Conservation (phyloP, 139 green algal species). For the Desmodesmus armatus region DNA sequence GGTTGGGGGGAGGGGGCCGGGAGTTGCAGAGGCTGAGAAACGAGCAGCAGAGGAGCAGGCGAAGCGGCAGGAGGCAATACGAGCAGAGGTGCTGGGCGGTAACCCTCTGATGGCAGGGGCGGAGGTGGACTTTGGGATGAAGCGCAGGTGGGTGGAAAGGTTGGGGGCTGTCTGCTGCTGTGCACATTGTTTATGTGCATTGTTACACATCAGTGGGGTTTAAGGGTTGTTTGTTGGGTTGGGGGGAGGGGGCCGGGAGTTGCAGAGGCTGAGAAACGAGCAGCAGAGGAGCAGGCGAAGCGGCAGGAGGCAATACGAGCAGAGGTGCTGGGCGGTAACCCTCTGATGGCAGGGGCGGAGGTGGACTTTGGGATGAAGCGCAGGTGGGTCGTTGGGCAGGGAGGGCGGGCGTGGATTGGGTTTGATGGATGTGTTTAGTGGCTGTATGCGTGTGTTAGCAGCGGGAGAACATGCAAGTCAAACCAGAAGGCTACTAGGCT, state of each 20-base stretch:
- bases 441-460: too few species aligned
- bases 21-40: slow-evolving; percentile 58
- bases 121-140: slow-evolving; percentile 47
- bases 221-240: too few species aligned
- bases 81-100: slow-evolving; percentile 81
- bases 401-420: too few species aligned
- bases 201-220: too few species aligned
- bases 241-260: too few species aligned
- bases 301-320: slow-evolving; percentile 69
- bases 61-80: slow-evolving; percentile 65
- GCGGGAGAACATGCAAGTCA: too few species aligned
- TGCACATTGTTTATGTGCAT: too few species aligned
- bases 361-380: slow-evolving; percentile 45
- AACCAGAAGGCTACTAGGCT: too few species aligned
- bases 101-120: slow-evolving; percentile 90
- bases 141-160: slow-evolving; percentile 16
- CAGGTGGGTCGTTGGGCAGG: too few species aligned
- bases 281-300: slow-evolving; percentile 64
- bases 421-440: too few species aligned
- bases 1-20: too few species aligned
- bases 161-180: too few species aligned
- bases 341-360: slow-evolving; percentile 76
- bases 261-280: slow-evolving; percentile 56
- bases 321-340: slow-evolving; percentile 91
- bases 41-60: slow-evolving; percentile 65